Percentiles rank a stretch among this genome's conserved stretches.
Evolutionary conservation across 148 eudicot species (phyloP).

Genomic region (Pharnaceum exiguum): DNA sequence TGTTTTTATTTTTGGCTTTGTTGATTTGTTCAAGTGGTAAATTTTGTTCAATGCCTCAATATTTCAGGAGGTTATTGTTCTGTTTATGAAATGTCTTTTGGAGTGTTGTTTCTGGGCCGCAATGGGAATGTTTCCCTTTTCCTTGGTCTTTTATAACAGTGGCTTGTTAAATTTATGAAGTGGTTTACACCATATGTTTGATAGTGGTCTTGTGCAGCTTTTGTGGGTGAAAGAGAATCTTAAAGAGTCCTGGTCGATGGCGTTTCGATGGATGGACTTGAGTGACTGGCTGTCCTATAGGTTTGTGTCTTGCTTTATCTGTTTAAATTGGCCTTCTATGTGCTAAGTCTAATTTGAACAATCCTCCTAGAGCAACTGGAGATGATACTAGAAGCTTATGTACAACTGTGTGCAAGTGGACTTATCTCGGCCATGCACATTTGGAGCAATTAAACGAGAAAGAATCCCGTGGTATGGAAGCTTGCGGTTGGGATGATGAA

Average conservation of each 20-base stretch:
- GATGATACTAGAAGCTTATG: conserved; percentile 98
- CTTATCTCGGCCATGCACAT: conserved; percentile 99
- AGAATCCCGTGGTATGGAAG: conserved; percentile 83
- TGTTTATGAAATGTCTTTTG: background rate
- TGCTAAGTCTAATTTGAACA: background rate
- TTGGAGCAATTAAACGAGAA: conserved; percentile 60
- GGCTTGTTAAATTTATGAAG: background rate
- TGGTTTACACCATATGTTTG: conserved; percentile 5
- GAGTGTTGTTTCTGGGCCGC: background rate
- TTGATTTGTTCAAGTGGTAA: background rate
- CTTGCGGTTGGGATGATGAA: conserved; percentile 98
- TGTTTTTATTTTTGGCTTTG: background rate
- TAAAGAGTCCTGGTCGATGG: conserved; percentile 94
- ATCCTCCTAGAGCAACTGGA: conserved; percentile 82
- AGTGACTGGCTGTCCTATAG: conserved; percentile 98
- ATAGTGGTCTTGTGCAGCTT: conserved; percentile 46
- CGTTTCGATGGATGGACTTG: conserved; percentile 98
- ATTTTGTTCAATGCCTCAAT: too few species aligned
- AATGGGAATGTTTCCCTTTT: background rate
- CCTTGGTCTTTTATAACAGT: background rate
- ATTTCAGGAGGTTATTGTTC: too few species aligned
- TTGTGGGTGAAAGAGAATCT: conserved; percentile 98
- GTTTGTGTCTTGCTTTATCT: too few species aligned
- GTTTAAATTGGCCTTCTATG: too few species aligned
- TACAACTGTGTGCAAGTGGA: conserved; percentile 98